Evolutionary conservation across 768 basidiomycete species (phyloP), one percentile per base, ranked within the genome.

Genomic region (Boletus sp.): DNA sequence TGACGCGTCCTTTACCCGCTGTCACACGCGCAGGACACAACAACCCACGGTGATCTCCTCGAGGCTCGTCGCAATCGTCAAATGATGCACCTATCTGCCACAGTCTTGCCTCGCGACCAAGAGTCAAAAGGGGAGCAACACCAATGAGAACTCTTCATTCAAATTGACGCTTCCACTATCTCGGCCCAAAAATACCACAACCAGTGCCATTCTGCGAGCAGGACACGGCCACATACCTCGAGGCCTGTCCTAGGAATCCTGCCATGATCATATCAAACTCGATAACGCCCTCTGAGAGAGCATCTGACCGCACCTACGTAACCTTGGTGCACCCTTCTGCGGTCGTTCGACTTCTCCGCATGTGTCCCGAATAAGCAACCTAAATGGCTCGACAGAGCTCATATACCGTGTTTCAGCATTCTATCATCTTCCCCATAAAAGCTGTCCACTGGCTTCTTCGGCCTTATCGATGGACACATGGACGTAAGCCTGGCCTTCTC

Each of bases 401-500:
- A 35, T 35, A 8, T 32, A 49, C 7, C 36, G 35, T 20, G 49
- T 39, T 39, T 30, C 49, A 50, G 9, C 36, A 49, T n/a, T 15
- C 48, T 37, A n/a, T 39, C 49, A 35, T 51, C 37, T 29, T 10
- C 50, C 33, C 52, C 32, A 35, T 47, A 24, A 47, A 52, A 1
- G 41, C 52, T 52, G 52, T 52, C 17, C 52, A 29, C 5, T 7
- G 18, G 5, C 30, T 32, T 45, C 52, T 54, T 52, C 49, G 36
- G 15, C 17, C 55, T 55, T 55, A 55, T 55, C 55, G 32, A 55
- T 33, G 24, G 18, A 29, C 45, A 29, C 24, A 7, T 53, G 24
- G 32, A 53, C 52, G 52, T 53, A 53, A 53, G 7, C 52, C 42
- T 49, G 20, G 33, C 33, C 53, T 39, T 37, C 55, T 57, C 55